Percentiles rank a stretch among this genome's conserved stretches.
phyloP scores from a whole-genome alignment of 1,284 basidiomycete species.

The Irpex sp. region DNA sequence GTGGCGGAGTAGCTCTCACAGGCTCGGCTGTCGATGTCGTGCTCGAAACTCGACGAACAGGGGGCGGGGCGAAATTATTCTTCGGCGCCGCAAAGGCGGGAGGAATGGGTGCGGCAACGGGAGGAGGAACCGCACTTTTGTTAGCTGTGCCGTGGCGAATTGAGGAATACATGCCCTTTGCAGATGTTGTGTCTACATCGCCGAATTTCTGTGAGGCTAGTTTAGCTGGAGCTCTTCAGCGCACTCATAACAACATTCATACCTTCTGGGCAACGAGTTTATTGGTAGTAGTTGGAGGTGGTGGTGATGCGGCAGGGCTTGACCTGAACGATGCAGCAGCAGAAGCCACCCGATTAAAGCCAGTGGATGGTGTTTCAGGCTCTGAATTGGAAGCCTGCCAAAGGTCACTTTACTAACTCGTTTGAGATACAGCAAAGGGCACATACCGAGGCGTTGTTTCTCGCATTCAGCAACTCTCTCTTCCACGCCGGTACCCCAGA shows the following conservation, averaged over 20 bases:
- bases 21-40: slow-evolving; percentile 18
- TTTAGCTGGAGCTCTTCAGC: no score
- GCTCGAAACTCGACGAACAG: slow-evolving; percentile 29
- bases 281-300: slow-evolving; percentile 1
- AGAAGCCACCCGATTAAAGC: slow-evolving; percentile 25
- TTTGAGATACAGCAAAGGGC: background rate
- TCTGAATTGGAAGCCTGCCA: background rate
- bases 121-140: slow-evolving; percentile 30
- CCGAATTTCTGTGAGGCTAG: slow-evolving; percentile 45
- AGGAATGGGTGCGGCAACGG: slow-evolving; percentile 36
- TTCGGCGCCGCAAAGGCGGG: slow-evolving; percentile 39
- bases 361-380: slow-evolving; percentile 13
- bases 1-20: slow-evolving; percentile 19
- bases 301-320: slow-evolving; percentile 8
- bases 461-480: background rate
- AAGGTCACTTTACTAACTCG: background rate
- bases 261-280: slow-evolving; percentile 26
- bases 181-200: slow-evolving; percentile 51
- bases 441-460: slow-evolving; percentile 7
- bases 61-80: slow-evolving; percentile 56
- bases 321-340: slow-evolving; percentile 22
- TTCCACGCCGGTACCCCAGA: slow-evolving; percentile 9
- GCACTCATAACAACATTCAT: slow-evolving; percentile 5
- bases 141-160: slow-evolving; percentile 36
- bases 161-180: slow-evolving; percentile 45